Base-by-base conservation (phyloP, 2,329 filamentous ascomycete genomes). In the Metarhizium rileyi region DNA sequence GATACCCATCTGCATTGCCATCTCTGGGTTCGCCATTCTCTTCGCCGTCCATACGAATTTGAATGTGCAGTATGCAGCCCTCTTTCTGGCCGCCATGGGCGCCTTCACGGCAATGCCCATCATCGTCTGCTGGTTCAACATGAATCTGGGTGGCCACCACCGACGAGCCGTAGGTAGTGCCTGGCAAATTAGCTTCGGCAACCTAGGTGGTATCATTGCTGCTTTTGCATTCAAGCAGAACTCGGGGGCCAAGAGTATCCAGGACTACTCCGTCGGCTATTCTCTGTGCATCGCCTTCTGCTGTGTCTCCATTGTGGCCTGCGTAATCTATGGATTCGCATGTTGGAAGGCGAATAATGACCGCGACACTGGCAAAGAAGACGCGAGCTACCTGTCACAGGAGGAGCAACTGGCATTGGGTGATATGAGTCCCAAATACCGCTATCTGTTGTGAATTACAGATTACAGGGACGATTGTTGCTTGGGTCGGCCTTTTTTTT, bases 31-130 rank as follows among this genome's bases (percentile, higher is more conserved):
- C 56, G 80, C 71, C 3, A 87, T 91, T 53, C 75, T 95, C 7
- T 70, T 94, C 45, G 70, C 72, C 10, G 78, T 91, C 5, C 85
- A 91, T 64, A 68, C 86, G 61, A 78, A 88, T 63, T 71, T 70
- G 0, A 54, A 75, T 12, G 68, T 87, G 6, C 78, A 93, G 63
- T 96, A 95, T 59, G 85, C 74, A 0, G 87, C 85, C 0, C 75
- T 96, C 0, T 95, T 94, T 71, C 71, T 96, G 28, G 80, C 94
- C 46, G 84, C 87, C 2, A 83, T 83, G 70, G 88, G 88, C 46
- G 77, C 80, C 0, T 96, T 94, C 67, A 83, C 81, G 1, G 87
- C 90, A n/a, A 90, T 95, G 85, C 90, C 91, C 0, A 83, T 95
- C 27, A 80, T 90, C 41, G 78, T 90, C 7, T 90, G 85, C 64